Evolutionary conservation across 495 filamentous ascomycete species (phyloP).

Genomic region (Annulohypoxylon stygium): DNA sequence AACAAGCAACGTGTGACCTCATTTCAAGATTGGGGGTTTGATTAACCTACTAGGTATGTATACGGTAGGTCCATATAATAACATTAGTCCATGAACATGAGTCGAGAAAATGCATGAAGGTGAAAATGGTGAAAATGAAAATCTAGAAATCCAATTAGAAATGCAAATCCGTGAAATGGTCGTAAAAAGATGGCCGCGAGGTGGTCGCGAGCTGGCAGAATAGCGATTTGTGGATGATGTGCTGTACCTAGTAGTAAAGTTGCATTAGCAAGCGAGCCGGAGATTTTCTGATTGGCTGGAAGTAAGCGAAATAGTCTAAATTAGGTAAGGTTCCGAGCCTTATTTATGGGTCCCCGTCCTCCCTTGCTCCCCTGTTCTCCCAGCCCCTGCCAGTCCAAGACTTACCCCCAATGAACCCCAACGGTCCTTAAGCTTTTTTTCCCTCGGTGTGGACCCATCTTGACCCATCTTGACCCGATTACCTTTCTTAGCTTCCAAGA

Average conservation of each 20-base stretch:
- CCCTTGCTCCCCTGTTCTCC: conserved; percentile 14
- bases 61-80: conserved; percentile 24
- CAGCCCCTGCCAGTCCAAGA: background rate
- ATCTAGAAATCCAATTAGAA: background rate
- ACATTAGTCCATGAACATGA: background rate
- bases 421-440: conserved; percentile 1
- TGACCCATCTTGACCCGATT: conserved; percentile 4
- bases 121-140: background rate
- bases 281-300: conserved; percentile 60
- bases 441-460: conserved; percentile 11
- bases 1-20: conserved; percentile 32
- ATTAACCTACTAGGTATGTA: conserved; percentile 38
- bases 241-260: conserved; percentile 18
- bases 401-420: background rate
- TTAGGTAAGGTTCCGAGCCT: conserved; percentile 44
- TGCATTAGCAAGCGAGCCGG: conserved; percentile 61
- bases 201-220: conserved; percentile 1
- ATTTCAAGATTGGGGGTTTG: conserved; percentile 25
- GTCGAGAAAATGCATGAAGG: background rate
- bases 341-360: conserved; percentile 28
- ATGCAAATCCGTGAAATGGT: background rate
- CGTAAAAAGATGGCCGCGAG: background rate
- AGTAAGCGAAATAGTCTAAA: conserved; percentile 58
- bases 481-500: background rate
- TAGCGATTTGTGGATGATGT: conserved; percentile 13